Base-by-base conservation (phyloP, 176 grass and related monocot genomes). In the Urochloa ruziziensis region DNA sequence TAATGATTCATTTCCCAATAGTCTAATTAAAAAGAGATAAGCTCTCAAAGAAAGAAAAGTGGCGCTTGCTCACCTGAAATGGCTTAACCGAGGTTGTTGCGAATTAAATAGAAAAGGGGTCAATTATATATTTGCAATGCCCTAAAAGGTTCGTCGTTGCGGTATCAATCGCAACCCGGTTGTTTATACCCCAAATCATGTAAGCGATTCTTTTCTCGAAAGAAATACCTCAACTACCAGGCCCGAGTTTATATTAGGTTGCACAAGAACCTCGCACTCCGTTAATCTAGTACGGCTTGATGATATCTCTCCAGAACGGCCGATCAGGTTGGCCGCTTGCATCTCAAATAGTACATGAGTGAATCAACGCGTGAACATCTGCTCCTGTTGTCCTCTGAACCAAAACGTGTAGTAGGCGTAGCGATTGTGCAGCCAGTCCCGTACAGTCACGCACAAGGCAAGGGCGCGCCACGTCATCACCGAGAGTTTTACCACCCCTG, bases 381-480 rank as follows among this genome's bases (percentile, higher is more conserved):
- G 48, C 51, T 24, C 35, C 34, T 49, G 33, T 19, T 49, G 21
- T 52, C 12, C 7, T 39, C 49, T 15, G 63, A 27, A 79, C 15
- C 29, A 4, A 10, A 21, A 54, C 27, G 32, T 37, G 53, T 78
- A 24, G 4, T n/a, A n/a, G n/a, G 40, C 40, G 23, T 85, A 76
- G 51, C 82, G 29, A 53, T 63, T 61, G 6, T 16, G 15, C 51
- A 1, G 7, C 65, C 36, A 29, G 78, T 18, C 51, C 19, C 66
- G 89, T 85, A 85, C 81, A 87, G 75, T 87, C 88, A 78, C 69
- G 80, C 91, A 81, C 81, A 78, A 73, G 87, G 70, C 73, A 54
- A 60, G 49, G 6, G 66, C 82, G 84, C 82, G 28, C 78, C 54
- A 49, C 40, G 62, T 2, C 34, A 1, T 70, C 23, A n/a, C 67